These are phyloP conservation scores for Malus hybrid DNA, from an alignment of 331 rosid genomes.

Conservation along the genomic window DNA sequence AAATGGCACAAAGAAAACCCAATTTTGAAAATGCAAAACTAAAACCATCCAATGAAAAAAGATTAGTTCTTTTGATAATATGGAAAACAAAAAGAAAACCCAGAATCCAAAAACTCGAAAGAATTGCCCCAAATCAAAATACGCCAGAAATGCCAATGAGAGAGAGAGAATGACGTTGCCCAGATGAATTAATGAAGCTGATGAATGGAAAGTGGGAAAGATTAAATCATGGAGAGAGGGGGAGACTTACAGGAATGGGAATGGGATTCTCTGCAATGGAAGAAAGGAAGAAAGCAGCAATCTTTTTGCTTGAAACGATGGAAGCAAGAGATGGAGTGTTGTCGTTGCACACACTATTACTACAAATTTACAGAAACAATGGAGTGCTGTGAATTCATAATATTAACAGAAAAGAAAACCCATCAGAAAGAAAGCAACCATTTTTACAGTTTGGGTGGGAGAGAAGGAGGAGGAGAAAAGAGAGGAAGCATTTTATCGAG, in stretches of 20 bases:
- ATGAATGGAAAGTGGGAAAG: background rate
- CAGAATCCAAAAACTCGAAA: background rate
- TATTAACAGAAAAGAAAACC: background rate
- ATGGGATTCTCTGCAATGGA: conserved; percentile 29
- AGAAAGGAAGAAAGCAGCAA: conserved; percentile 39
- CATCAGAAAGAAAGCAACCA: background rate
- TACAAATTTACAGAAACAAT: background rate
- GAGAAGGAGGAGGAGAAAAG: background rate
- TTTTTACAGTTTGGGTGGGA: background rate
- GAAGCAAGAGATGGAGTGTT: conserved; percentile 67
- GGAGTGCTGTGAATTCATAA: background rate
- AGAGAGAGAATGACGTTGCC: background rate
- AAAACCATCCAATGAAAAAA: background rate
- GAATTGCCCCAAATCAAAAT: background rate
- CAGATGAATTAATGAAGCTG: background rate
- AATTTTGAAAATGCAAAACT: background rate
- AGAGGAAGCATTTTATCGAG: background rate
- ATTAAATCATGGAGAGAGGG: background rate
- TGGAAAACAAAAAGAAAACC: background rate
- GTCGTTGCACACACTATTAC: background rate
- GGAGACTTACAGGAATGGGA: conserved; percentile 26
- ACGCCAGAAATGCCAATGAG: background rate
- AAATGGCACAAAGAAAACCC: background rate
- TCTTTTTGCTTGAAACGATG: conserved; percentile 16
- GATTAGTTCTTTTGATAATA: background rate